A percentile compares a stretch with the other conserved stretches of the same genome.
Evolutionary conservation across 306 rosid species (phyloP).

Genomic region (Inga oerstediana): DNA sequence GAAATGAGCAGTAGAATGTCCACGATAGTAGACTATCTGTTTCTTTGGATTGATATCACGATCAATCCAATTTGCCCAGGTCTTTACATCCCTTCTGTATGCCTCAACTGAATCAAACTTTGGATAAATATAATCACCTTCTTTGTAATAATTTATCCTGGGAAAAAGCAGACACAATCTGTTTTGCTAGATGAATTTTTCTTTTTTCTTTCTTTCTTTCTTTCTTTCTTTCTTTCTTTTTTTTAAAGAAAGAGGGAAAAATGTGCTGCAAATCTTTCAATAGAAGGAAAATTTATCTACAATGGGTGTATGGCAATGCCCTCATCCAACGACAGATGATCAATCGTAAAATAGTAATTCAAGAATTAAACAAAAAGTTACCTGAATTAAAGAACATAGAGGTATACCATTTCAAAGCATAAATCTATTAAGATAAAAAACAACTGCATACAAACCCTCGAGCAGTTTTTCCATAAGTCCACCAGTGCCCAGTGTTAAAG

Average conservation of each 20-base stretch:
- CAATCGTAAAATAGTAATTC: neutral
- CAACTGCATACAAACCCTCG: slow-evolving; percentile 74
- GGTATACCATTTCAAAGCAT: slow-evolving; percentile 21
- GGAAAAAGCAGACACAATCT: slow-evolving; percentile 35
- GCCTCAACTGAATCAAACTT: slow-evolving; percentile 83
- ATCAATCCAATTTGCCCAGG: slow-evolving; percentile 92
- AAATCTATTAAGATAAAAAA: slow-evolving; percentile 23
- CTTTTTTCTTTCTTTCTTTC: no score
- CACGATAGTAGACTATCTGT: slow-evolving; percentile 85
- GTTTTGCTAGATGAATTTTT: slow-evolving; percentile 7
- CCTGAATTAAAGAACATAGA: neutral
- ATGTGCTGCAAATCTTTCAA: neutral
- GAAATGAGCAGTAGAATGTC: slow-evolving; percentile 94
- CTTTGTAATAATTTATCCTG: slow-evolving; percentile 89
- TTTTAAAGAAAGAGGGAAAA: no score
- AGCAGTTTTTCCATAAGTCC: slow-evolving; percentile 98
- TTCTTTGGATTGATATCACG: slow-evolving; percentile 65
- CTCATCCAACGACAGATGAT: neutral
- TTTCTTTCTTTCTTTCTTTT: neutral
- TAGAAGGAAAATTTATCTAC: slow-evolving; percentile 5
- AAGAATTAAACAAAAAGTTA: neutral
- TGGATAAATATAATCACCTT: slow-evolving; percentile 79
- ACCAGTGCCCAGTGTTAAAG: slow-evolving; percentile 98
- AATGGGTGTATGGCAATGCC: slow-evolving; percentile 19
- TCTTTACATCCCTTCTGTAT: slow-evolving; percentile 70